These are phyloP conservation scores for Trichosanthes cucumerina DNA, from an alignment of 306 rosid genomes.

Conservation along the genomic window DNA sequence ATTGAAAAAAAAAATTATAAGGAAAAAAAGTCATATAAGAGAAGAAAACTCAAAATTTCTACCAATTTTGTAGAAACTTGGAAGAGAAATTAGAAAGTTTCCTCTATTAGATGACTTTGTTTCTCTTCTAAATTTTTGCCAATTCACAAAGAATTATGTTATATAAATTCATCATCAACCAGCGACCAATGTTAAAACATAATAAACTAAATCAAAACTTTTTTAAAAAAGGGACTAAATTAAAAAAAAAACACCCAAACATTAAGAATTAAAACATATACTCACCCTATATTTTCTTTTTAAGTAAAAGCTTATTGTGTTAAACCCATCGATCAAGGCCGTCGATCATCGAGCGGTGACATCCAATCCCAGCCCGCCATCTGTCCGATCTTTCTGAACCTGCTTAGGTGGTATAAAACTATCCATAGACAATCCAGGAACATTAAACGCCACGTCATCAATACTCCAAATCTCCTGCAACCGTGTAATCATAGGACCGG, in stretches of 20 bases:
- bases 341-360: background rate
- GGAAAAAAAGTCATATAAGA: no score
- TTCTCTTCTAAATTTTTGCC: no score
- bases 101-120: no score
- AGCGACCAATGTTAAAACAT: background rate
- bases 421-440: slow-evolving; percentile 69
- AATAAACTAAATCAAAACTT: background rate
- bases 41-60: no score
- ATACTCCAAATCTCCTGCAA: slow-evolving; percentile 79
- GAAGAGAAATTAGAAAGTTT: no score
- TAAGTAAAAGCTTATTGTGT: background rate
- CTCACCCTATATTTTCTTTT: background rate
- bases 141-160: no score
- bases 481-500: slow-evolving; percentile 54
- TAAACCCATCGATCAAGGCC: background rate
- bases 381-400: slow-evolving; percentile 31
- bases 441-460: slow-evolving; percentile 85
- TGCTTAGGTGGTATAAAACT: slow-evolving; percentile 84
- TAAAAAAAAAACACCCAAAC: background rate
- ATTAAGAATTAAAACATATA: background rate
- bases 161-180: background rate
- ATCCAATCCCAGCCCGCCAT: slow-evolving; percentile 25
- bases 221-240: no score
- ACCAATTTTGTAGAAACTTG: no score
- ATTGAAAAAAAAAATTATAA: no score